Evolutionary conservation across 257 asterid genomes (phyloP).

Genomic region (Capsicum chinense): DNA sequence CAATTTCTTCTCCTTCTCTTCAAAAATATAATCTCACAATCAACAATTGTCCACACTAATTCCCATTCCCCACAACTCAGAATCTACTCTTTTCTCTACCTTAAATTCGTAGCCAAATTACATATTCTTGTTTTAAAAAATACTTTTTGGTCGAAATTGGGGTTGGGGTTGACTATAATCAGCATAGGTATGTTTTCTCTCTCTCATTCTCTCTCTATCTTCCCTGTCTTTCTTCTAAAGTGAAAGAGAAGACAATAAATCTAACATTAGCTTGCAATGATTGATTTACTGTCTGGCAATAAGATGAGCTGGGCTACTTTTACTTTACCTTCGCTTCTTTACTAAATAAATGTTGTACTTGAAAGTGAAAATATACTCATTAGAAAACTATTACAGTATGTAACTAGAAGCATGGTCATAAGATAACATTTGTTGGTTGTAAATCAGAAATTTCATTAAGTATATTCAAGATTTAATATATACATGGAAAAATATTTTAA

Average conservation of each 20-base stretch:
- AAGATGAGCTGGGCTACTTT: background rate
- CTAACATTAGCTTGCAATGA: background rate
- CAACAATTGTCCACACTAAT: background rate
- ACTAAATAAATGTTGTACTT: background rate
- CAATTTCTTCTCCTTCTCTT: background rate
- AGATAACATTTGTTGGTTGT: background rate
- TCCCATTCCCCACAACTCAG: background rate
- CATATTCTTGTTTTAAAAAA: conserved; percentile 38
- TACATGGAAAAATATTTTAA: too few species aligned
- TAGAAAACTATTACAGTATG: background rate
- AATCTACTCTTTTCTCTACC: conserved; percentile 27
- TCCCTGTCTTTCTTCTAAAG: background rate
- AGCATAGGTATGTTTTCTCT: conserved; percentile 56
- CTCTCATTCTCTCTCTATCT: too few species aligned
- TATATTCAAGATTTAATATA: too few species aligned
- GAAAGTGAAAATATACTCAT: conserved; percentile 8
- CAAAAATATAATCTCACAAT: background rate
- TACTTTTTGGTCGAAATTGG: conserved; percentile 87
- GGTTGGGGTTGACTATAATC: conserved; percentile 61
- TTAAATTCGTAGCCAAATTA: conserved; percentile 35
- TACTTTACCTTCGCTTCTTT: background rate
- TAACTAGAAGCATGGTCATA: background rate
- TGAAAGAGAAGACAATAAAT: background rate
- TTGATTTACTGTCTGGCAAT: background rate
- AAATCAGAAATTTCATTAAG: too few species aligned